These are phyloP conservation scores for Ceratorhiza oryzae-sativae DNA, from an alignment of 1,284 basidiomycete species.

Conservation along the genomic window DNA sequence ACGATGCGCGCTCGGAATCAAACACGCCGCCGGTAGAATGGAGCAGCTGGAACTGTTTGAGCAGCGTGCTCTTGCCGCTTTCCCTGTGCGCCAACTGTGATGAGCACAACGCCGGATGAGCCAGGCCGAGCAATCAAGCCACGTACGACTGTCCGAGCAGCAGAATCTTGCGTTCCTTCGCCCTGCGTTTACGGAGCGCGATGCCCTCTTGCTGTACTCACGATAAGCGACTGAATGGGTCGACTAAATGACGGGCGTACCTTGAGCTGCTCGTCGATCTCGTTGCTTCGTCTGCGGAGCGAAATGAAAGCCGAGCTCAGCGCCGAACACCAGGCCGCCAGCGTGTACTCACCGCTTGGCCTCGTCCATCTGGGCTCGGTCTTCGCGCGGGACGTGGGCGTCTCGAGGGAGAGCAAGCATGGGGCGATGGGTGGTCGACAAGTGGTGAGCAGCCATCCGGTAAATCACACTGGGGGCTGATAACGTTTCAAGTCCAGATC, in stretches of 20 bases:
- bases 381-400: slow-evolving; percentile 12
- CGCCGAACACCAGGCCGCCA: background rate
- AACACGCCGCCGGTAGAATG: slow-evolving; percentile 55
- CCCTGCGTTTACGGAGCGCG: slow-evolving; percentile 28
- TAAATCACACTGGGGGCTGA: background rate
- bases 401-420: slow-evolving; percentile 15
- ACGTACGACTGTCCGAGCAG: slow-evolving; percentile 33
- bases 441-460: background rate
- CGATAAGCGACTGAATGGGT: background rate
- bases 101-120: background rate
- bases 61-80: slow-evolving; percentile 39
- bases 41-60: slow-evolving; percentile 41
- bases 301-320: background rate
- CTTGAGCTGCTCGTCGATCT: slow-evolving; percentile 35
- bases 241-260: background rate
- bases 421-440: background rate
- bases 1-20: slow-evolving; percentile 75
- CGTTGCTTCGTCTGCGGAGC: slow-evolving; percentile 20
- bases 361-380: background rate
- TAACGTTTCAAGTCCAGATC: background rate
- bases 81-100: background rate
- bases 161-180: slow-evolving; percentile 37
- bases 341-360: slow-evolving; percentile 20
- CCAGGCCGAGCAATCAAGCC: background rate
- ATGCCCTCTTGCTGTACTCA: slow-evolving; percentile 6